Percentiles rank a stretch among this genome's conserved stretches.
phyloP scores from a whole-genome alignment of 2,329 filamentous ascomycete species.

The Eutypella sp. region DNA sequence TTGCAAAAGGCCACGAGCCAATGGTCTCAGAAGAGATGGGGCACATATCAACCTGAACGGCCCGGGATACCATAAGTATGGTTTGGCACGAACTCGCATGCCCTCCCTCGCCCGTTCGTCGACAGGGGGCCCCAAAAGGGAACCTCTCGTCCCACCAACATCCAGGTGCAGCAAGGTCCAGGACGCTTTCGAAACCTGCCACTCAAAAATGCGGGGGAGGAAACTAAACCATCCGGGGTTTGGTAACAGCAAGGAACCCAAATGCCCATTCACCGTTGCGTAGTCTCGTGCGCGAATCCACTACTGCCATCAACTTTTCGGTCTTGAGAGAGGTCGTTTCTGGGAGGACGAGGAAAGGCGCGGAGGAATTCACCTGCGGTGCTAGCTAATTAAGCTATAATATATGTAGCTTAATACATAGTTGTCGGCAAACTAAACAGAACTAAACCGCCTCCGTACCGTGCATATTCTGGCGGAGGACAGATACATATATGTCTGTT shows the following conservation, averaged over 20 bases:
- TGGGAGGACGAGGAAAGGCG: background rate
- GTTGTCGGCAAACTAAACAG: too few species aligned
- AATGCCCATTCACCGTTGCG: background rate
- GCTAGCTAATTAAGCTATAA: too few species aligned
- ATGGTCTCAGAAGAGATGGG: background rate
- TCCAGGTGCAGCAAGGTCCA: too few species aligned
- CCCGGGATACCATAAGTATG: background rate
- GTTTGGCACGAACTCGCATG: background rate
- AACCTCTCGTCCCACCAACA: background rate
- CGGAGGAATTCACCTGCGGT: too few species aligned
- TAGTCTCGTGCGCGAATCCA: background rate
- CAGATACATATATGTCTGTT: too few species aligned
- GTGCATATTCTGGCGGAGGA: too few species aligned
- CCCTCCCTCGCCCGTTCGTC: too few species aligned
- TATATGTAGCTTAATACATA: too few species aligned
- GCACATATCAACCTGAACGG: background rate
- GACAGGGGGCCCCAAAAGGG: background rate
- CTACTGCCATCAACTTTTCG: background rate
- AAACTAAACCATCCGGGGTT: background rate
- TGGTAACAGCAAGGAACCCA: background rate
- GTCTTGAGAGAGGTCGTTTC: background rate
- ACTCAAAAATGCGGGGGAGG: background rate
- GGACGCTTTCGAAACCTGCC: background rate
- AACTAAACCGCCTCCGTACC: too few species aligned
- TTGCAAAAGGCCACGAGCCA: background rate